Percentiles rank a stretch among this genome's conserved stretches.
These are phyloP conservation scores for Saxophila tyrrhenica DNA, from an alignment of 495 filamentous ascomycete species.

Conservation along the genomic window DNA sequence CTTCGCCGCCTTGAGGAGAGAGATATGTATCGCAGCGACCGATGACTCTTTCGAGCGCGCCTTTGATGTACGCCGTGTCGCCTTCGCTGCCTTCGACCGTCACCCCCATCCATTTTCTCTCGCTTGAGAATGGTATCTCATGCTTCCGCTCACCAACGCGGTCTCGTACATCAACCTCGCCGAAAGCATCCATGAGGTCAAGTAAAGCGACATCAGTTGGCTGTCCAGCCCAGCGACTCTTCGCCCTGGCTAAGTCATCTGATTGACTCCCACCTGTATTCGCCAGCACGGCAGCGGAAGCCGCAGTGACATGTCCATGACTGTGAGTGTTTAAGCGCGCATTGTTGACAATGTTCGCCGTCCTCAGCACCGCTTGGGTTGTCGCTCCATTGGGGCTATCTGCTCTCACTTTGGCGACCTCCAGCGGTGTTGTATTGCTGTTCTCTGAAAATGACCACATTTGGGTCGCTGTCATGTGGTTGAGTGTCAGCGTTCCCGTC, in stretches of 20 bases:
- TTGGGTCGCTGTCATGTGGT: slow-evolving; percentile 96
- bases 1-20: slow-evolving; percentile 72
- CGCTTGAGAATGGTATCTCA: slow-evolving; percentile 91
- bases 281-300: slow-evolving; percentile 63
- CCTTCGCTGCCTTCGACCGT: slow-evolving; percentile 48
- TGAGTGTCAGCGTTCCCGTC: slow-evolving; percentile 89
- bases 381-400: slow-evolving; percentile 42
- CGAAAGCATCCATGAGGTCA: slow-evolving; percentile 80
- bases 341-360: slow-evolving; percentile 96
- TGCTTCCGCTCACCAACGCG: slow-evolving; percentile 63
- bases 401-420: slow-evolving; percentile 60
- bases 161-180: slow-evolving; percentile 80
- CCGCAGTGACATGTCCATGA: slow-evolving; percentile 51
- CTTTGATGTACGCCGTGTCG: slow-evolving; percentile 86
- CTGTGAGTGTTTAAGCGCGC: slow-evolving; percentile 54
- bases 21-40: slow-evolving; percentile 83
- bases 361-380: slow-evolving; percentile 65
- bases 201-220: slow-evolving; percentile 94
- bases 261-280: slow-evolving; percentile 38
- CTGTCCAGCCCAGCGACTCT: slow-evolving; percentile 91
- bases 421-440: slow-evolving; percentile 43
- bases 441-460: slow-evolving; percentile 79
- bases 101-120: slow-evolving; percentile 98
- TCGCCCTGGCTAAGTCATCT: slow-evolving; percentile 46
- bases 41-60: slow-evolving; percentile 79